Evolutionary conservation across 1,284 basidiomycete species (phyloP), one percentile per base, ranked within the genome.

Genomic region (Tilletia indica): DNA sequence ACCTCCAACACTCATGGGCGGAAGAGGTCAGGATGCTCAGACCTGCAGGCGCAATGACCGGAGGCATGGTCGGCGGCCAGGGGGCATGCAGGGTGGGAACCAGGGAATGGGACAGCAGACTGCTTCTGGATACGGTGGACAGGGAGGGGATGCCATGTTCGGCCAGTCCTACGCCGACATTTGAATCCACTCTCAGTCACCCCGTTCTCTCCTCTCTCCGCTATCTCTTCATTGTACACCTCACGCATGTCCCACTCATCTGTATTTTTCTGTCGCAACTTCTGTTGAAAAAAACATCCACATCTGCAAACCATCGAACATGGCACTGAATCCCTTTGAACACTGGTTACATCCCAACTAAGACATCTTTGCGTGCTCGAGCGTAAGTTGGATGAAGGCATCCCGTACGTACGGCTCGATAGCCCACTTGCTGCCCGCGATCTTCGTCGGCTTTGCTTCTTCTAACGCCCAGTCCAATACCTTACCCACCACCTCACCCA

Each of bases 1-100:
- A 79, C 19, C 76, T 88, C 70, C 86, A 87, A 80, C 78, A 82
- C 67, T 82, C 85, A 63, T 88, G 87, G 82, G 74, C 82, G 56
- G 85, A 86, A 36, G 87, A 88, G 79, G 86, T 87, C 61, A 85
- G 86, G 74, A 75, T 82, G 36, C 5, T 64, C 9, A 38, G 36
- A 19, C n/a, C 61, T 14, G 34, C 61, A 16, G 61, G 61, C n/a
- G 61, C 61, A 36, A 16, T 16, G 38, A 36, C 14, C 31, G 61
- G 61, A 4, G 61, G 61, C 36, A 42, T 64, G 34, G 58, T 19
- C 25, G 58, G 25, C 34, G 58, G 9, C 25, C 1, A 5, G 34
- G 61, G 36, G 61, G 61, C 38, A 34, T 34, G 36, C 19, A 25
- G 31, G 61, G 61, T 38, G 61, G 36, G 36, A 4, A 4, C 3